phyloP scores from a whole-genome alignment of 1,284 basidiomycete genomes.

The Neonothopanus nambi region DNA sequence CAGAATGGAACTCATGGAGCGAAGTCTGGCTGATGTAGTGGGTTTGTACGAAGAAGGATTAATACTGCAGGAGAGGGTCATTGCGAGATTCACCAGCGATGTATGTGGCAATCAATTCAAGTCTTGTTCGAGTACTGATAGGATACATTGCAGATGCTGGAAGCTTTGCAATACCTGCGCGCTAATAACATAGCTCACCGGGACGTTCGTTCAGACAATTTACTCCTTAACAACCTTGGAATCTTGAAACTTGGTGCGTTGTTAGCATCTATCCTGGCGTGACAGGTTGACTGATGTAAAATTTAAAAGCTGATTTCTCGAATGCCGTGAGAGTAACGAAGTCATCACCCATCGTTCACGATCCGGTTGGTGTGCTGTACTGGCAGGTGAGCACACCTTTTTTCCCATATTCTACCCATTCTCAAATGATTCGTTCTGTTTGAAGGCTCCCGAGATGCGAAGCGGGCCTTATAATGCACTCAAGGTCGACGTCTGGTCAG shows the following conservation, averaged over 20 bases:
- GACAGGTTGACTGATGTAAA: constrained; percentile 2
- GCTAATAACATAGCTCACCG: constrained; percentile 69
- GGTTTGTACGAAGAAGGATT: constrained; percentile 59
- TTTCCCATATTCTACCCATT: constrained; percentile 1
- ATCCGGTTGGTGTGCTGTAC: constrained; percentile 68
- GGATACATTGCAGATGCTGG: constrained; percentile 47
- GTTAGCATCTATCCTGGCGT: neutral
- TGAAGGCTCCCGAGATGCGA: constrained; percentile 63
- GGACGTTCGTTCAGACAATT: constrained; percentile 78
- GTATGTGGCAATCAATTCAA: constrained; percentile 43
- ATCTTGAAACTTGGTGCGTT: constrained; percentile 71
- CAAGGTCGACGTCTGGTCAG: constrained; percentile 78
- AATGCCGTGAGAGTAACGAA: constrained; percentile 59
- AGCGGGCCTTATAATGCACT: constrained; percentile 72
- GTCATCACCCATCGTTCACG: constrained; percentile 49
- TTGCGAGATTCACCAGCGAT: constrained; percentile 72
- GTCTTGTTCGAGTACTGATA: constrained; percentile 7
- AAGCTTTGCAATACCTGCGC: constrained; percentile 64
- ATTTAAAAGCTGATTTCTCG: constrained; percentile 70
- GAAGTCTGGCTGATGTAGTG: constrained; percentile 77
- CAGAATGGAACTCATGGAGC: constrained; percentile 83
- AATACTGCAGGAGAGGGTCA: constrained; percentile 59
- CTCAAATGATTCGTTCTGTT: constrained; percentile 13
- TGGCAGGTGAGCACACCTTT: constrained; percentile 57
- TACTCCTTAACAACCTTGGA: constrained; percentile 66